phyloP scores from a whole-genome alignment of 1,284 basidiomycete species.

The Sporisorium graminicola region DNA sequence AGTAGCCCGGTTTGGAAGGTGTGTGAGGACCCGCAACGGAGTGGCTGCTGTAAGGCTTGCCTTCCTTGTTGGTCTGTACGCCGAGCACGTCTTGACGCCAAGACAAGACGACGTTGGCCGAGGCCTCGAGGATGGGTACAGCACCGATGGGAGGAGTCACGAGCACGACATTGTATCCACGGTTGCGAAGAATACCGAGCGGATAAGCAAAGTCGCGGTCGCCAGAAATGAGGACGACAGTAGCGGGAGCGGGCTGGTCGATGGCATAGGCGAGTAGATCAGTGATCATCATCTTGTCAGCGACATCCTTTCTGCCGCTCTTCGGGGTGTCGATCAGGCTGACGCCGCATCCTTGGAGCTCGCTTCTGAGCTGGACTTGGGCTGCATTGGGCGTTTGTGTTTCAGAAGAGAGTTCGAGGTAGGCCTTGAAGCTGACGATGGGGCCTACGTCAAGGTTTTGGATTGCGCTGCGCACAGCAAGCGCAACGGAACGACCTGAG shows the following conservation, averaged over 20 bases:
- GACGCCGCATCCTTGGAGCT: constrained; percentile 64
- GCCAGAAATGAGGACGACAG: constrained; percentile 62
- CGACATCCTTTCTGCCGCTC: constrained; percentile 62
- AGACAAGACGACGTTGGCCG: constrained; percentile 55
- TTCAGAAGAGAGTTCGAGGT: constrained; percentile 59
- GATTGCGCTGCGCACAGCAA: constrained; percentile 50
- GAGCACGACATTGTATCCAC: constrained; percentile 60
- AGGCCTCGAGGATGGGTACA: constrained; percentile 60
- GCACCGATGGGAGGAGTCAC: constrained; percentile 61
- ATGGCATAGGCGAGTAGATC: constrained; percentile 63
- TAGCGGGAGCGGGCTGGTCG: constrained; percentile 58
- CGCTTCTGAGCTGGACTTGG: constrained; percentile 58
- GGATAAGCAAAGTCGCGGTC: constrained; percentile 66
- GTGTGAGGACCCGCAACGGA: constrained; percentile 20
- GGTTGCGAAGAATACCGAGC: constrained; percentile 59
- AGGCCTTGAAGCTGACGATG: constrained; percentile 65
- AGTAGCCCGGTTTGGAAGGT: constrained; percentile 21
- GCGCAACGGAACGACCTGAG: constrained; percentile 55
- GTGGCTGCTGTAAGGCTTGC: constrained; percentile 50
- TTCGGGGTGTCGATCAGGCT: constrained; percentile 64
- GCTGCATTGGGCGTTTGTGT: constrained; percentile 42
- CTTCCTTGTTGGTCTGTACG: constrained; percentile 46
- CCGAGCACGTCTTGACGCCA: constrained; percentile 67
- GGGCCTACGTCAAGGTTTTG: constrained; percentile 48
- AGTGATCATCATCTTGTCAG: constrained; percentile 66